phyloP scores from a whole-genome alignment of 805 yeast genomes.

The Yarrowia deformans region DNA sequence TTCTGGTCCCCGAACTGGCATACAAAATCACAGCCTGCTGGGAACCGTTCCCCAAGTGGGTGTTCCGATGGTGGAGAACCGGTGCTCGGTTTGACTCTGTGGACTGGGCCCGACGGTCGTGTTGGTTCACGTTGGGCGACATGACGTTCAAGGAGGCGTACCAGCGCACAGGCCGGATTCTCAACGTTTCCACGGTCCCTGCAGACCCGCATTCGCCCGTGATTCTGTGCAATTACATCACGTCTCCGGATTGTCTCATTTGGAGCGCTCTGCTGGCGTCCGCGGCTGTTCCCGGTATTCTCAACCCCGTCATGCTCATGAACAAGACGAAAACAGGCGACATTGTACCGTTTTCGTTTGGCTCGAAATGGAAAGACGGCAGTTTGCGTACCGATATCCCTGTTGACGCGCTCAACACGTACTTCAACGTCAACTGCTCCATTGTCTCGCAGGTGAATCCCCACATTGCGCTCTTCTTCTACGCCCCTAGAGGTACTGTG shows the following conservation, averaged over 20 bases:
- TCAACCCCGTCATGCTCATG: conserved; percentile 82
- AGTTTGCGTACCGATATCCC: conserved; percentile 82
- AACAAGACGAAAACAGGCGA: conserved; percentile 59
- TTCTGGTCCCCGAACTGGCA: conserved; percentile 68
- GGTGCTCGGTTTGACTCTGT: conserved; percentile 82
- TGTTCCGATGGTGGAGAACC: conserved; percentile 70
- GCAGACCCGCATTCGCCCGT: conserved; percentile 84
- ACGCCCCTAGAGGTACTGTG: conserved; percentile 79
- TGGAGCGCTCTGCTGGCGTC: conserved; percentile 81
- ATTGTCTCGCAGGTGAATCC: conserved; percentile 86
- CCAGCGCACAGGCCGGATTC: conserved; percentile 69
- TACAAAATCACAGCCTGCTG: conserved; percentile 72
- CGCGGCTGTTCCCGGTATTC: conserved; percentile 82
- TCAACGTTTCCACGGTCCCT: conserved; percentile 80
- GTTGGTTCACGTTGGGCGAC: conserved; percentile 77
- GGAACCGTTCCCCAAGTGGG: conserved; percentile 66
- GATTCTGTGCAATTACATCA: conserved; percentile 74
- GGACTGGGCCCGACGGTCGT: conserved; percentile 72
- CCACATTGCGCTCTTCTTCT: conserved; percentile 76
- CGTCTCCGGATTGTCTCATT: conserved; percentile 81
- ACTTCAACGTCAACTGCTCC: conserved; percentile 76
- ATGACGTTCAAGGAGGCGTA: conserved; percentile 74
- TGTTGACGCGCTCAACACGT: conserved; percentile 71
- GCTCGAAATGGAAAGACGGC: conserved; percentile 81
- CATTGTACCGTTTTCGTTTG: conserved; percentile 72